phyloP scores from a whole-genome alignment of 2,329 filamentous ascomycete species.

The Fusarium siculi region DNA sequence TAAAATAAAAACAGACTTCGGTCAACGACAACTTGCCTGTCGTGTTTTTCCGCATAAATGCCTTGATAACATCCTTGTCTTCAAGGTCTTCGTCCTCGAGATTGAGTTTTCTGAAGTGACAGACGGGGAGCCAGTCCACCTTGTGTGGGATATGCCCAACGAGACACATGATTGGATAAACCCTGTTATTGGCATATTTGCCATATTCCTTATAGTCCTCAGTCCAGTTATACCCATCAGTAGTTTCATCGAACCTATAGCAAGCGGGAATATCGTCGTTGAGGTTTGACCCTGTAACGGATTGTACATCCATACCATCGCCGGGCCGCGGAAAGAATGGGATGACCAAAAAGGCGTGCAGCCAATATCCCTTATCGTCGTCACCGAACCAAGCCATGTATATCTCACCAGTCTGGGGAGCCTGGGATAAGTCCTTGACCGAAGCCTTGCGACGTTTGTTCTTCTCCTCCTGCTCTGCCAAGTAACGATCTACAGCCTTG shows the following conservation, averaged over 20 bases:
- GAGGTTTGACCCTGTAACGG: background rate
- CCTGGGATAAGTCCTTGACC: fast-evolving
- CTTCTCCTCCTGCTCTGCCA: background rate
- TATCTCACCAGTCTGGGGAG: background rate
- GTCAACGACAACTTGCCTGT: background rate
- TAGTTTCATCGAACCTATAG: fast-evolving
- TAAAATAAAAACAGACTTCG: too few species aligned
- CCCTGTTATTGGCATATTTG: fast-evolving
- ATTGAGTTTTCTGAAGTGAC: background rate
- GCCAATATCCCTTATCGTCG: background rate
- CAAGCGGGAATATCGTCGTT: fast-evolving
- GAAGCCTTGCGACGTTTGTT: background rate
- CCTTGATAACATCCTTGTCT: background rate
- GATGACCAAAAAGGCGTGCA: background rate
- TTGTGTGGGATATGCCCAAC: fast-evolving
- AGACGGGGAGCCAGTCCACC: background rate
- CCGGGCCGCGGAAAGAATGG: background rate
- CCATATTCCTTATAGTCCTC: fast-evolving
- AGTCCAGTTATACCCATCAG: fast-evolving
- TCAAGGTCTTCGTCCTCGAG: background rate
- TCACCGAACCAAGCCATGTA: background rate
- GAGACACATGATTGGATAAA: fast-evolving
- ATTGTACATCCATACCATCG: background rate
- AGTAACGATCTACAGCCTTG: fast-evolving
- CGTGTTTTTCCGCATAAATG: fast-evolving